Evolutionary conservation across 306 rosid species (phyloP).

Genomic region (Lathyrus aphaca): DNA sequence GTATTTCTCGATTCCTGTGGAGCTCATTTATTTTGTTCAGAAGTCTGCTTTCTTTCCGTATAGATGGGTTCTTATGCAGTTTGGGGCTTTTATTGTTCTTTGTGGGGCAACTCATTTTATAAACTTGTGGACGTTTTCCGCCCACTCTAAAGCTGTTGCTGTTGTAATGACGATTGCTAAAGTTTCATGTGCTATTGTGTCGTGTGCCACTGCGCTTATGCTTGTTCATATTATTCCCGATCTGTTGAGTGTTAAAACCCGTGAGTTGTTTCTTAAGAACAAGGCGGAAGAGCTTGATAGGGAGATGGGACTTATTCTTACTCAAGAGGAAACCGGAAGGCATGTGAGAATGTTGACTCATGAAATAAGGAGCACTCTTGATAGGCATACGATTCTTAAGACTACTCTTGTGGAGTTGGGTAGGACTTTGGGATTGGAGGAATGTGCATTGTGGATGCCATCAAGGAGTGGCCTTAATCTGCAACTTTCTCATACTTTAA

Average conservation of each 20-base stretch:
- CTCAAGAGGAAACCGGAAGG: constrained; percentile 89
- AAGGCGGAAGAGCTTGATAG: constrained; percentile 92
- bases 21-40: constrained; percentile 89
- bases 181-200: constrained; percentile 80
- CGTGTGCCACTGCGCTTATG: constrained; percentile 91
- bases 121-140: constrained; percentile 82
- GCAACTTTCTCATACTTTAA: constrained; percentile 78
- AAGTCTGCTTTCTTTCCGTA: constrained; percentile 89
- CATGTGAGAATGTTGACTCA: constrained; percentile 98
- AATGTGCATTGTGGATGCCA: constrained; percentile 98
- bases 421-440: constrained; percentile 80
- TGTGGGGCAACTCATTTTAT: constrained; percentile 97
- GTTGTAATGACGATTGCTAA: constrained; percentile 81
- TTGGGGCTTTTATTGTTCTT: constrained; percentile 93
- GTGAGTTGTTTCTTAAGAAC: constrained; percentile 72
- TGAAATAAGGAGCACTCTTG: constrained; percentile 92
- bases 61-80: constrained; percentile 98
- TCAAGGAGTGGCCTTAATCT: constrained; percentile 68
- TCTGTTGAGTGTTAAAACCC: constrained; percentile 80
- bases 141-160: constrained; percentile 79
- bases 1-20: constrained; percentile 92
- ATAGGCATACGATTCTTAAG: constrained; percentile 81
- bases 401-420: constrained; percentile 96
- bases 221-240: constrained; percentile 95
- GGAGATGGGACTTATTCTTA: constrained; percentile 93